phyloP scores from a whole-genome alignment of 2,329 filamentous ascomycete genomes.

The Penicillium sp. region DNA sequence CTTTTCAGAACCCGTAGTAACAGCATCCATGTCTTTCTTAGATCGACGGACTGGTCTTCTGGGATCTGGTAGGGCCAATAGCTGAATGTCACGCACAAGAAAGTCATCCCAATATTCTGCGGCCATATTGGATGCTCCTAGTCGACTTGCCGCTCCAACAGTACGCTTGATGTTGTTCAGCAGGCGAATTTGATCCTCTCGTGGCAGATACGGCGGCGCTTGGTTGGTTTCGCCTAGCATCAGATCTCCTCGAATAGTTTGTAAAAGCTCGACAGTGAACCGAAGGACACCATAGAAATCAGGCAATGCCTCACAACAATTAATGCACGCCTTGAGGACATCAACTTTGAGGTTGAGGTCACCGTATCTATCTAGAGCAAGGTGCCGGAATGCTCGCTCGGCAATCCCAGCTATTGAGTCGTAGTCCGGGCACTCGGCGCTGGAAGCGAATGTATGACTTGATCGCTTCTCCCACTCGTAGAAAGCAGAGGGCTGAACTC shows the following conservation, averaged over 20 bases:
- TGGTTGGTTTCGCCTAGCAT: constrained; percentile 65
- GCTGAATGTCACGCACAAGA: constrained; percentile 67
- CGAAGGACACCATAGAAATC: constrained; percentile 86
- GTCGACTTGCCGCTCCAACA: constrained; percentile 64
- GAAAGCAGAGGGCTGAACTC: constrained; percentile 36
- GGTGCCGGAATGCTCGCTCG: constrained; percentile 44
- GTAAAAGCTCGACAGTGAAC: constrained; percentile 77
- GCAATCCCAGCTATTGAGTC: constrained; percentile 38
- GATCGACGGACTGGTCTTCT: constrained; percentile 62
- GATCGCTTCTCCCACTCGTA: constrained; percentile 30
- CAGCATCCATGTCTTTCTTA: constrained; percentile 47
- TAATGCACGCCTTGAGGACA: constrained; percentile 81
- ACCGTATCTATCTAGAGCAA: constrained; percentile 57
- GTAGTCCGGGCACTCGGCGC: constrained; percentile 21
- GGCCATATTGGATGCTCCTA: constrained; percentile 63
- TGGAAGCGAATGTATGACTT: constrained; percentile 18
- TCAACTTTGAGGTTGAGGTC: constrained; percentile 76
- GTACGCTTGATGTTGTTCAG: constrained; percentile 81
- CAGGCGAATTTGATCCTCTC: constrained; percentile 81
- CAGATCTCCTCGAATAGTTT: constrained; percentile 68
- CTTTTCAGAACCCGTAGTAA: constrained; percentile 36
- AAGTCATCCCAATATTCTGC: constrained; percentile 98
- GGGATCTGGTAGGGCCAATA: constrained; percentile 57
- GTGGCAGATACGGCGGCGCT: constrained; percentile 62
- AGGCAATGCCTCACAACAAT: constrained; percentile 86